These are phyloP conservation scores for Hevea brasiliensis DNA, from an alignment of 345 rosid genomes.

Conservation along the genomic window DNA sequence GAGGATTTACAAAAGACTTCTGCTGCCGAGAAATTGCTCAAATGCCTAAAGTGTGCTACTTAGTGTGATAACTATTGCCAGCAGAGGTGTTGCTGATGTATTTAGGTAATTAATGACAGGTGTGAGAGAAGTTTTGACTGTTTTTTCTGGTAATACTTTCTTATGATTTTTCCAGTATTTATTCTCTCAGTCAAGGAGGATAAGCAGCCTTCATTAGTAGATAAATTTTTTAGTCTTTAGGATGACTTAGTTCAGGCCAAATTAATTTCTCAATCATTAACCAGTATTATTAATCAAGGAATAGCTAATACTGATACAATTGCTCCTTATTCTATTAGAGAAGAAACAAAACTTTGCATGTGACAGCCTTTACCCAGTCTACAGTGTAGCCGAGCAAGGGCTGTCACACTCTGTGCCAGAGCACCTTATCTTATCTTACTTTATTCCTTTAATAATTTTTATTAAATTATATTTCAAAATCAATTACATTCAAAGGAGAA, in stretches of 20 bases:
- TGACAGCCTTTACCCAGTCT: too few species aligned
- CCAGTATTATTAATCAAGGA: constrained; percentile 17
- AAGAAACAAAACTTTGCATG: constrained; percentile 34
- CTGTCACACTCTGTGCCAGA: too few species aligned
- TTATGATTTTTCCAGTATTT: constrained; percentile 37
- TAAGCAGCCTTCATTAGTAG: constrained; percentile 43
- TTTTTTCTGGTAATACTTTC: not conserved
- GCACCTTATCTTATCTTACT: too few species aligned
- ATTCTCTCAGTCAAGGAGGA: constrained; percentile 40
- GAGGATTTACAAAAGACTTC: constrained; percentile 69
- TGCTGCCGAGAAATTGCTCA: constrained; percentile 62
- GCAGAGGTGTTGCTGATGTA: too few species aligned
- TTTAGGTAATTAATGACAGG: too few species aligned
- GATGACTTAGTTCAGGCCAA: constrained; percentile 51
- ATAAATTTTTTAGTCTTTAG: constrained; percentile 53
- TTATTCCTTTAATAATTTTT: too few species aligned
- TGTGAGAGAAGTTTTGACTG: too few species aligned
- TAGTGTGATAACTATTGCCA: too few species aligned
- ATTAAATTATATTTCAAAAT: too few species aligned
- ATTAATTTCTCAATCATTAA: constrained; percentile 45
- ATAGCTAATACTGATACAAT: constrained; percentile 16
- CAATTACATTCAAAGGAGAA: constrained; percentile 47
- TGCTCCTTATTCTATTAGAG: constrained; percentile 14
- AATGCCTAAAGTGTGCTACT: constrained; percentile 53
- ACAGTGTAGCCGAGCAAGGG: too few species aligned